Evolutionary conservation across 257 asterid species (phyloP).

Genomic region (Voacanga thouarsii): DNA sequence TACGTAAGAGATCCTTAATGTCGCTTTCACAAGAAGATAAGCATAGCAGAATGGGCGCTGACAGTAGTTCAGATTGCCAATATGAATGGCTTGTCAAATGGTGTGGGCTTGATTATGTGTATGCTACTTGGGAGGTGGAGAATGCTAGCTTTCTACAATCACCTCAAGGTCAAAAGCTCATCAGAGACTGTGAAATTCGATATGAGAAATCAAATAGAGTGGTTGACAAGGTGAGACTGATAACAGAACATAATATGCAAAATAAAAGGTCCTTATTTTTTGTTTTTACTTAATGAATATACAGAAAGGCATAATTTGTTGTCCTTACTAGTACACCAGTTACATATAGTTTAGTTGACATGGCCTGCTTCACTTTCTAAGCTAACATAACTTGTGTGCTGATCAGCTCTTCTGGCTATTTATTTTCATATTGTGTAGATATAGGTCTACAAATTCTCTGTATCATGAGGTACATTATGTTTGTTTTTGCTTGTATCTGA

Average conservation of each 20-base stretch:
- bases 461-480: background rate
- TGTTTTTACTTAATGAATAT: background rate
- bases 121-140: slow-evolving; percentile 74
- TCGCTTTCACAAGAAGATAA: slow-evolving; percentile 26
- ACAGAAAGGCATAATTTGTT: background rate
- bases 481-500: background rate
- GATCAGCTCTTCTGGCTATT: background rate
- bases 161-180: slow-evolving; percentile 42
- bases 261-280: background rate
- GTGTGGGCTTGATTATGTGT: slow-evolving; percentile 58
- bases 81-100: slow-evolving; percentile 80
- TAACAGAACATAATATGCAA: background rate
- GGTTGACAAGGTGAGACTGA: slow-evolving; percentile 44
- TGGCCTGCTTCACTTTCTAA: background rate
- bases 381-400: background rate
- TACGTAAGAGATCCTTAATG: slow-evolving; percentile 45
- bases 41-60: slow-evolving; percentile 27
- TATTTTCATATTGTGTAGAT: background rate
- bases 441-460: background rate
- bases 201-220: slow-evolving; percentile 33
- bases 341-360: background rate
- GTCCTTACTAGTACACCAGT: background rate
- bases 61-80: slow-evolving; percentile 37
- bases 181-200: slow-evolving; percentile 49
- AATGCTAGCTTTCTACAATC: slow-evolving; percentile 42